Base-by-base conservation (phyloP, 208 protist species). In the Naegleria fowleri region DNA sequence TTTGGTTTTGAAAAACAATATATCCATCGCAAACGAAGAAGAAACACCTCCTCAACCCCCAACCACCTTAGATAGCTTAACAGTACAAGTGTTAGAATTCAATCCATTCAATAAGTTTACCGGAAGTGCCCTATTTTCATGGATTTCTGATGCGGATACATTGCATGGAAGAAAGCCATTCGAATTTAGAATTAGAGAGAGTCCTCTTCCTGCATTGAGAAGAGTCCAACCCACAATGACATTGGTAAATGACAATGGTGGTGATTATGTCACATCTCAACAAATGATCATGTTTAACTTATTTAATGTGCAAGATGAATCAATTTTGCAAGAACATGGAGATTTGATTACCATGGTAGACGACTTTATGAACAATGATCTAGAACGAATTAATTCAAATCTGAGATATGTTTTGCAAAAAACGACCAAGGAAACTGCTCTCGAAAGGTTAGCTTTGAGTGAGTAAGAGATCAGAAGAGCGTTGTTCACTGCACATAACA, bases 91-190 rank as follows among this genome's bases (percentile, higher is more conserved):
- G 51, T 0, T 88, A 38, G 85, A 88, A 38, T 58, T 88, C 7
- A 88, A 88, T 88, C 85, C 39, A 5, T 88, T 88, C 33, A 58
- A 33, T 58, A 16, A 58, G 55, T 59, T 19, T 59, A 88, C 85
- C 2, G 85, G 85, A 36, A 16, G n/a, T 36, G 39, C n/a, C 9
- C 33, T 88, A 0, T 88, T 88, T 58, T 29, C 16, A 29, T 88
- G 85, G 85, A 58, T 13, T 41, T 58, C 51, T 22, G 85, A 88
- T 36, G 36, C 9, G 1, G 43, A 88, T 33, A 48, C 41, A 16
- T 29, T 86, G 11, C 39, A 48, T 29, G 83, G 83, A 48, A 2
- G 41, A 25, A 43, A 86, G 19, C 39, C 83, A 48, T 86, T 86
- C 19, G 83, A 86, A 43, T 86, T 86, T 48, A 86, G 83, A 86